phyloP scores from a whole-genome alignment of 768 basidiomycete genomes.

The Grammothele lineata region DNA sequence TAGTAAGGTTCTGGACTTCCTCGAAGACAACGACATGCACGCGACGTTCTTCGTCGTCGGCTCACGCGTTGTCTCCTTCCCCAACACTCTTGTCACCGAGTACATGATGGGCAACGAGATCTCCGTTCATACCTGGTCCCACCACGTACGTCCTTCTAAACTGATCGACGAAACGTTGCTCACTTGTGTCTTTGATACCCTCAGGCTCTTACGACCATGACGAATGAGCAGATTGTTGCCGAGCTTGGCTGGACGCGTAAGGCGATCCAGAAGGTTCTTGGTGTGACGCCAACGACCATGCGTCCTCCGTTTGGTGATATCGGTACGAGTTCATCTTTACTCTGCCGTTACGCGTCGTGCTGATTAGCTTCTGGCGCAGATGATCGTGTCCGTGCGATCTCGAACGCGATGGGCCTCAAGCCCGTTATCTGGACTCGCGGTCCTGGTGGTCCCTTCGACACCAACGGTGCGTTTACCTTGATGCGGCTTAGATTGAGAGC shows the following conservation, averaged over 20 bases:
- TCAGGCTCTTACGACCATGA: constrained; percentile 62
- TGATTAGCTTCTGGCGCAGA: constrained; percentile 38
- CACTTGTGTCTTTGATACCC: constrained; percentile 10
- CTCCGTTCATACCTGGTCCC: constrained; percentile 90
- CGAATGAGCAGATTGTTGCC: constrained; percentile 83
- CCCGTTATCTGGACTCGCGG: constrained; percentile 88
- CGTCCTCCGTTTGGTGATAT: constrained; percentile 84
- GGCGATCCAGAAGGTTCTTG: constrained; percentile 71
- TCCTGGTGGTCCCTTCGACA: constrained; percentile 57
- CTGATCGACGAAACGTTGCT: too few species aligned
- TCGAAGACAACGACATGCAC: constrained; percentile 54
- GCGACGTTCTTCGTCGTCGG: constrained; percentile 94
- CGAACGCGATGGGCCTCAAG: constrained; percentile 85
- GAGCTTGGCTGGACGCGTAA: constrained; percentile 92
- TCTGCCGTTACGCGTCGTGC: not conserved
- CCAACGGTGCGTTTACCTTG: too few species aligned
- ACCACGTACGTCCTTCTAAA: constrained; percentile 47
- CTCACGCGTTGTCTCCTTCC: constrained; percentile 77
- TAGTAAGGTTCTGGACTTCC: constrained; percentile 69
- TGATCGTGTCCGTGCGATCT: constrained; percentile 88
- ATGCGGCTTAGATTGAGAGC: constrained; percentile 29
- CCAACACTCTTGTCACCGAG: constrained; percentile 70
- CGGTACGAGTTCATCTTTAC: constrained; percentile 31
- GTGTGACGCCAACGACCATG: constrained; percentile 76
- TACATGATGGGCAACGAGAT: constrained; percentile 81